Conservation (phyloP, 257 asterid genomes). For the Echium plantagineum region DNA sequence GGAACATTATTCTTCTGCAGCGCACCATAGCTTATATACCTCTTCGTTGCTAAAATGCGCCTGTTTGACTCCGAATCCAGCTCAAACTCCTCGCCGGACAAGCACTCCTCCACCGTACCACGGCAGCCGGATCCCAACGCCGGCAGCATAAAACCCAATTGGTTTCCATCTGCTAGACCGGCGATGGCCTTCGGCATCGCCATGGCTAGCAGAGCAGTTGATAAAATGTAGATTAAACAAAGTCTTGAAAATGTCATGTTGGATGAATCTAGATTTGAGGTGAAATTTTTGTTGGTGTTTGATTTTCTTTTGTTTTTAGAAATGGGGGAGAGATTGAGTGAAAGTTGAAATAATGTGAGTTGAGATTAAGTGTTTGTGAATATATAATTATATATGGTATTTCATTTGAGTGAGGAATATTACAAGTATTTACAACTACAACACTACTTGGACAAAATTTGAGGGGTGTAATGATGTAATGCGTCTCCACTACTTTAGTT, state of each 20-base stretch:
- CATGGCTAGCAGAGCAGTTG: too few species aligned
- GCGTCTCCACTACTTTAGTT: too few species aligned
- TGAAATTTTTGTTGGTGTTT: too few species aligned
- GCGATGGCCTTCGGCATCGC: too few species aligned
- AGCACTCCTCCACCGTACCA: slow-evolving; percentile 1
- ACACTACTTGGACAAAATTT: not conserved
- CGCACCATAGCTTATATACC: slow-evolving; percentile 23
- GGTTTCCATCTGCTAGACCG: not conserved
- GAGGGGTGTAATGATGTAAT: too few species aligned
- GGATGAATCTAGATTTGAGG: not conserved
- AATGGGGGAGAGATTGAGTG: too few species aligned
- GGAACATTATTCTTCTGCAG: slow-evolving; percentile 30
- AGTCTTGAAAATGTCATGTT: not conserved
- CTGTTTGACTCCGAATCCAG: not conserved
- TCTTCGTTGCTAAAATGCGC: not conserved
- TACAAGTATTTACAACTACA: too few species aligned
- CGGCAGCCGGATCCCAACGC: not conserved
- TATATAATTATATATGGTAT: too few species aligned
- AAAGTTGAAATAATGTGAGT: not conserved
- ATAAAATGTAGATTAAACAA: not conserved
- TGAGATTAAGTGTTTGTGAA: not conserved
- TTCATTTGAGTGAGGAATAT: not conserved
- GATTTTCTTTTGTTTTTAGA: too few species aligned
- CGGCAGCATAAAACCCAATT: not conserved
- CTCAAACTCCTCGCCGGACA: slow-evolving; percentile 1